These are phyloP conservation scores for Syncephalastrum racemosum DNA, from an alignment of 371 early-diverging fungal genomes.

Conservation along the genomic window DNA sequence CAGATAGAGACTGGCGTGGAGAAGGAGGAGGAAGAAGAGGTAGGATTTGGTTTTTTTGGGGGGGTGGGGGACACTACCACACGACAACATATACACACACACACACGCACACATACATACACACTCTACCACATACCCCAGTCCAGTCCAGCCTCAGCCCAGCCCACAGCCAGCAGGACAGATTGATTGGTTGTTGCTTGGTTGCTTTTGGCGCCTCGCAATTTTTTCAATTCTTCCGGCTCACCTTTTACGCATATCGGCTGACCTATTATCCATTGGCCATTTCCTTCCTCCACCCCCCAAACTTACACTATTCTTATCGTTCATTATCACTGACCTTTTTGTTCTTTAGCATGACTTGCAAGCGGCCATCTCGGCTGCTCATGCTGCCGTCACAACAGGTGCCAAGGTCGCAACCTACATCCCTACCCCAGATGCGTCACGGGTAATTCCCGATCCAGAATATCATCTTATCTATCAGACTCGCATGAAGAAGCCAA, in stretches of 20 bases:
- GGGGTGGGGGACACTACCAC: conserved; percentile 9
- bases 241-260: neutral
- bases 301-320: no score
- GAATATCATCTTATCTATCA: conserved; percentile 72
- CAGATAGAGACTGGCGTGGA: conserved; percentile 73
- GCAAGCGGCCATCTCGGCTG: conserved; percentile 87
- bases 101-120: conserved; percentile 2
- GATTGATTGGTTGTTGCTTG: neutral
- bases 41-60: conserved; percentile 31
- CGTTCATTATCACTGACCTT: neutral
- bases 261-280: conserved; percentile 3
- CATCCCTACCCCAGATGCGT: conserved; percentile 97
- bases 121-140: neutral
- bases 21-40: conserved; percentile 72
- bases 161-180: neutral
- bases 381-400: conserved; percentile 68
- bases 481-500: conserved; percentile 69
- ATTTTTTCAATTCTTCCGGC: conserved; percentile 1
- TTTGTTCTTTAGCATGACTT: conserved; percentile 66
- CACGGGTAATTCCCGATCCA: conserved; percentile 49
- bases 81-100: neutral
- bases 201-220: conserved; percentile 4
- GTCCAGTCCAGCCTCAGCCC: no score
- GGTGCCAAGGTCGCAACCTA: conserved; percentile 59
- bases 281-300: no score